These are phyloP conservation scores for Skeletonema costatum DNA, from an alignment of 108 stramenopile species.

Conservation along the genomic window DNA sequence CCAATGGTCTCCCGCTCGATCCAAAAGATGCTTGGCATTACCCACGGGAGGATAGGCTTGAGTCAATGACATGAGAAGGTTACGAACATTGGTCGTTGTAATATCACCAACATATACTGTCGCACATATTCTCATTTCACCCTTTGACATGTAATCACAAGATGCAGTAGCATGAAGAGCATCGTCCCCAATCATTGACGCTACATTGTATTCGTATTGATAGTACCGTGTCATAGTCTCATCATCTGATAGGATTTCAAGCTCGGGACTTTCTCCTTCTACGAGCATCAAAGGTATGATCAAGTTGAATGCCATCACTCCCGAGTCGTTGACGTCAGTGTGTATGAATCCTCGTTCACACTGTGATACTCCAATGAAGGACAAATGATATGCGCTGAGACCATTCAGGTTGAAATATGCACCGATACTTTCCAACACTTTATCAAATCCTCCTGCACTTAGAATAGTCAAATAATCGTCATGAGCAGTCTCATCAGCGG, in stretches of 20 bases:
- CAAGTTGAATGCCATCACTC: slow-evolving; percentile 51
- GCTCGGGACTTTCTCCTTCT: slow-evolving; percentile 47
- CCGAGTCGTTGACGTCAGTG: slow-evolving; percentile 40
- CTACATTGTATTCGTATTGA: slow-evolving; percentile 51
- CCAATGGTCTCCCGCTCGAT: slow-evolving; percentile 40
- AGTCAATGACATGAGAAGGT: slow-evolving; percentile 21
- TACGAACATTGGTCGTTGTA: slow-evolving; percentile 3
- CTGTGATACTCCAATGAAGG: slow-evolving; percentile 60
- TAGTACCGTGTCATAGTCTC: slow-evolving; percentile 20
- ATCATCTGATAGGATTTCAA: slow-evolving; percentile 11
- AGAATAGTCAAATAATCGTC: slow-evolving; percentile 37
- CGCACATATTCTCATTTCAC: too few species aligned
- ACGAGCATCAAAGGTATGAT: slow-evolving; percentile 57
- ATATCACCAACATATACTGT: too few species aligned
- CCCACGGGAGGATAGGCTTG: slow-evolving; percentile 33
- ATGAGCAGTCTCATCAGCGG: slow-evolving; percentile 44
- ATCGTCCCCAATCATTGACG: slow-evolving; percentile 56
- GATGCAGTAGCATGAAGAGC: slow-evolving; percentile 50
- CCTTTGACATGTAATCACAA: slow-evolving; percentile 19
- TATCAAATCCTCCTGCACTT: slow-evolving; percentile 52
- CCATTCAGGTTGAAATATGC: slow-evolving; percentile 45
- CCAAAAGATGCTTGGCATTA: slow-evolving; percentile 10
- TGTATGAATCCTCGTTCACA: slow-evolving; percentile 50
- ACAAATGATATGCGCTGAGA: slow-evolving; percentile 49
- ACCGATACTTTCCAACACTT: slow-evolving; percentile 51